Evolutionary conservation across 495 filamentous ascomycete species (phyloP), one percentile per base, ranked within the genome.

Genomic region (Penicillium pancosmium): DNA sequence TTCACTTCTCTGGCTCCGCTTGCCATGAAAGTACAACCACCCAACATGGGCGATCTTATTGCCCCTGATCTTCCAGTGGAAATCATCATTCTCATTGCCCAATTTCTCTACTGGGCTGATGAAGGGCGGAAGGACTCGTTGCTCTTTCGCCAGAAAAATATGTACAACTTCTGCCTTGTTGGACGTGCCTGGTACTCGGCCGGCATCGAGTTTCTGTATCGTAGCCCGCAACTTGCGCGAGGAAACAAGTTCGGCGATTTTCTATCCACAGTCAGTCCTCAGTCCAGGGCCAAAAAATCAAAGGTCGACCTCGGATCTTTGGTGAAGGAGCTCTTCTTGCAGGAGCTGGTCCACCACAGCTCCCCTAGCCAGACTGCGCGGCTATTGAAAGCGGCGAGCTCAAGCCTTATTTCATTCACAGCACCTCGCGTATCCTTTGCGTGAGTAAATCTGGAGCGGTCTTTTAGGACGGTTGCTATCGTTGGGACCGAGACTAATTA

Each of bases 151-250:
- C 43, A 86, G 62, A 16, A 34, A 11, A 74, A 72, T 10, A 70
- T 90, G n/a, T 71, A 78, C 60, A 72, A 73, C 0, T 85, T 83
- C 65, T 82, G 80, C 63, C 74, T 87, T 18, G 79, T 89, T 13
- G 85, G 80, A 7, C 78, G 79, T 13, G 78, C 86, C 54, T 91
- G 88, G 88, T 89, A 90, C 64, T 76, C 79, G 10, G 79, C 77
- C 5, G 75, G 79, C 12, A 76, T 87, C 8, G 60, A 78, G 0
- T 68, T 73, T 19, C 80, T 91, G n/a, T 91, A 89, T 63, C 68
- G 71, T 18, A 55, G 63, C 2, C 86, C 87, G 0, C 59, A 66
- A 40, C 65, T 90, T 5, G 50, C 54, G 16, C 64, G 63, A 11
- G 84, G 85, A 9, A 70, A 64, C 4, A 82, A 83, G 44, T 91